phyloP scores from a whole-genome alignment of 2,329 filamentous ascomycete species.

The Fusarium clavum region DNA sequence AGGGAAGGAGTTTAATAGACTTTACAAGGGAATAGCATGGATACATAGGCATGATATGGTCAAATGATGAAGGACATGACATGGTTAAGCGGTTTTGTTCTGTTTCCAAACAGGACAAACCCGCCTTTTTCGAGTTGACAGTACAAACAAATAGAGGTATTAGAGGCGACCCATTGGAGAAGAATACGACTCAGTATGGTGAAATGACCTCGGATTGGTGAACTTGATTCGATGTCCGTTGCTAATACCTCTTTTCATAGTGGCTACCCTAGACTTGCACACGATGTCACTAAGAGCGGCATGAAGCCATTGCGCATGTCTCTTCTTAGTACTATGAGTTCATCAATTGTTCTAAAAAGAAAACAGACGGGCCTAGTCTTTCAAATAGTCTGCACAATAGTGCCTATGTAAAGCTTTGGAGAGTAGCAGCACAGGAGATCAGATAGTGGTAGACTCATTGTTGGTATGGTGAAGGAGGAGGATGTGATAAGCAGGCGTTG shows the following conservation, averaged over 20 bases:
- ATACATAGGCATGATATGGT: not conserved
- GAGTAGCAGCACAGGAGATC: too few species aligned
- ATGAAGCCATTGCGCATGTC: not conserved
- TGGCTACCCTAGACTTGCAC: not conserved
- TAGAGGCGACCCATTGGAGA: not conserved
- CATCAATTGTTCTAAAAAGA: not conserved
- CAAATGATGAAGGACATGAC: not conserved
- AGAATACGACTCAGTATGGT: not conserved
- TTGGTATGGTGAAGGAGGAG: too few species aligned
- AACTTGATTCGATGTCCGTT: not conserved
- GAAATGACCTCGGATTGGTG: not conserved
- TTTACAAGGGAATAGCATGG: not conserved
- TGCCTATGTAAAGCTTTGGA: too few species aligned
- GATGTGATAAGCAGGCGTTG: not conserved
- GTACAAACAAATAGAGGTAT: not conserved
- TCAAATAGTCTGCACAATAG: too few species aligned
- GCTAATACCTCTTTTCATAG: too few species aligned
- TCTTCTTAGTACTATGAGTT: rapidly evolving
- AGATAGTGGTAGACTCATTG: too few species aligned
- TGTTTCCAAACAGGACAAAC: not conserved
- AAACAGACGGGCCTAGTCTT: too few species aligned
- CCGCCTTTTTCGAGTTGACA: not conserved
- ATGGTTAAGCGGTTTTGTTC: not conserved
- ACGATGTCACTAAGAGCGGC: not conserved
- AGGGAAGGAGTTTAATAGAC: not conserved